Base-by-base conservation (phyloP, 1,139 yeast genomes). In the Geotrichum macrosporum region DNA sequence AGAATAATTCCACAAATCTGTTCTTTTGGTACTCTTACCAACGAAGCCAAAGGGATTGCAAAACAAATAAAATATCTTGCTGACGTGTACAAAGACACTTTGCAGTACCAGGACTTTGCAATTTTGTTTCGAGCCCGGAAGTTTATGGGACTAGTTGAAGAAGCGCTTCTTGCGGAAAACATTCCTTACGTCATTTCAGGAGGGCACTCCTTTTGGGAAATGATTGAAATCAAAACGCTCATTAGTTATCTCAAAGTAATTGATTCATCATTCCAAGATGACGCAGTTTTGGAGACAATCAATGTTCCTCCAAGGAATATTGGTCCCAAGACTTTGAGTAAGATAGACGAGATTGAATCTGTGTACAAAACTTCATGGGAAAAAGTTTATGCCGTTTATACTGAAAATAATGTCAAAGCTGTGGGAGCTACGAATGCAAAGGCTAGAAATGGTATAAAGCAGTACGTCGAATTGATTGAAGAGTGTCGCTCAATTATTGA, bases 281-380 rank as follows among this genome's bases (percentile, higher is more conserved):
- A 77, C 26, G 85, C 95, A 0, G 68, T 77, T 32, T 53, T 76
- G 21, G 67, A 86, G 33, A 73, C 83, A 0, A 56, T 88, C 30
- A 74, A 75, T 41, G 71, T 69, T 44, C 92, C 92, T 0, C 72
- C 79, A 30, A 67, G 83, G 47, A 92, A 94, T 0, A 62, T 87
- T n/a, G 96, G 96, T 0, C 73, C 71, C 1, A 75, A 75, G 43
- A 68, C 81, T 0, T 53, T 80, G 5, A 69, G 69, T 1, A 48
- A 27, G 35, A 54, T 40, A 15, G 49, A 30, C 4, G 24, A 36
- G 20, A 41, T 30, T n/a, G 31, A 27, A n/a, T 21, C 15, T 12
- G 13, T 27, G 10, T 35, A 32, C 27, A 24, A 21, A n/a, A 36
- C 29, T 16, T 21, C 19, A 9, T 31, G 29, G 31, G 34, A 24